A percentile compares a stretch with the other conserved stretches of the same genome.
These are phyloP conservation scores for Sporisorium graminicola DNA, from an alignment of 1,284 basidiomycete species.

Conservation along the genomic window DNA sequence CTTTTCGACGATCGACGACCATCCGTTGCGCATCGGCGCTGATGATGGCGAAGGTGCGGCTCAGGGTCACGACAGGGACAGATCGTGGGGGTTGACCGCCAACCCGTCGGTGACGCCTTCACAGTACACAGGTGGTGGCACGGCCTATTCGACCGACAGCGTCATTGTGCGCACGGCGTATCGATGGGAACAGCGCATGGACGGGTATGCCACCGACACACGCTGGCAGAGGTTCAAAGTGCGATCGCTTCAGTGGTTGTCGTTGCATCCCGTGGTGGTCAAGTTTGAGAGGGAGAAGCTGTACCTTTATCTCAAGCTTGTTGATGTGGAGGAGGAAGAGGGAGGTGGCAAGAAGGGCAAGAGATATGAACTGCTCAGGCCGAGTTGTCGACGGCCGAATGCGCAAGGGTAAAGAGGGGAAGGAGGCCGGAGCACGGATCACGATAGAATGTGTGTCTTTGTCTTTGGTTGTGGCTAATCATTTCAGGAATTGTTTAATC, in stretches of 20 bases:
- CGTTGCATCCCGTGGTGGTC: constrained; percentile 42
- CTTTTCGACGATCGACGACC: constrained; percentile 76
- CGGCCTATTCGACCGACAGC: constrained; percentile 77
- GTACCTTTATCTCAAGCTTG: constrained; percentile 49
- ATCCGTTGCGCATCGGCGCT: background rate
- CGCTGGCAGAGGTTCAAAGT: constrained; percentile 34
- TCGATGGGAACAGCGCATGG: constrained; percentile 50
- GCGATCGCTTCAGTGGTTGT: constrained; percentile 43
- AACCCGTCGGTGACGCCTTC: constrained; percentile 58
- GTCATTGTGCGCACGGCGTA: constrained; percentile 52
- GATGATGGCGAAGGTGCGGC: background rate
- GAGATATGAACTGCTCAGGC: constrained; percentile 39
- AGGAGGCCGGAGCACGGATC: background rate
- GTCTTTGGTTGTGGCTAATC: too few relatives aligned
- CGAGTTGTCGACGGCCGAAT: constrained; percentile 1
- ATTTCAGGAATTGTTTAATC: background rate
- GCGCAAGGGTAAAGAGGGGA: background rate
- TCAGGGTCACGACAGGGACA: constrained; percentile 68
- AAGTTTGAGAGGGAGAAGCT: constrained; percentile 43
- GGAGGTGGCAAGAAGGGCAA: background rate
- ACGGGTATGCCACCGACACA: constrained; percentile 31
- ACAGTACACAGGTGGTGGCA: constrained; percentile 77
- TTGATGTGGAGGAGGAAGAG: constrained; percentile 5
- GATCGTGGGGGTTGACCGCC: constrained; percentile 73
- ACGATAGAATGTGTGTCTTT: background rate